Conservation (phyloP, 768 basidiomycete genomes). For the Lentinula sp. region DNA sequence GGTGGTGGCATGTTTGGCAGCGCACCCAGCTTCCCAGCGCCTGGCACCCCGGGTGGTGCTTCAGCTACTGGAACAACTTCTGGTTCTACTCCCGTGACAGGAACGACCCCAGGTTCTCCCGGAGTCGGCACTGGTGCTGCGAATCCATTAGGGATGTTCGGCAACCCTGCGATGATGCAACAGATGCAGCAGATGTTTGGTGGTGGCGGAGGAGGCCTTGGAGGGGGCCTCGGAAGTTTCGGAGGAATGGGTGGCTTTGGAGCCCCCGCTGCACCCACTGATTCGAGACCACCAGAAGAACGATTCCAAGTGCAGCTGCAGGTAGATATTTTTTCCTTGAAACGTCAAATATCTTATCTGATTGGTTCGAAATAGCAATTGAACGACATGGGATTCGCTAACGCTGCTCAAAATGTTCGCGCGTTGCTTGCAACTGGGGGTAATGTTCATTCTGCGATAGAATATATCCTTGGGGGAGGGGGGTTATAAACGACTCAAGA, state of each 20-base stretch:
- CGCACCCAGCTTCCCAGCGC: constrained; percentile 43
- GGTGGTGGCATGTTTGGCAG: constrained; percentile 18
- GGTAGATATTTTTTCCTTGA: constrained; percentile 31
- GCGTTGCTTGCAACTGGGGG: constrained; percentile 91
- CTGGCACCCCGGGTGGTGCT: constrained; percentile 48
- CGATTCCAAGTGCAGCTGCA: constrained; percentile 85
- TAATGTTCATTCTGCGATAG: constrained; percentile 87
- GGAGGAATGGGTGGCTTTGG: constrained; percentile 22
- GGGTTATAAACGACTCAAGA: constrained; percentile 40
- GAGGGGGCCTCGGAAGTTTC: constrained; percentile 11
- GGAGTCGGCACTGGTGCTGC: constrained; percentile 16
- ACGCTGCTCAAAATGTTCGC: constrained; percentile 84
- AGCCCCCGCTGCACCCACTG: constrained; percentile 44
- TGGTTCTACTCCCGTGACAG: not conserved
- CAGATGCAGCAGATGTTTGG: constrained; percentile 28
- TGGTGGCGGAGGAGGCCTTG: constrained; percentile 8
- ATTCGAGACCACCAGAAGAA: constrained; percentile 81
- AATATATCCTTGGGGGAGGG: constrained; percentile 83
- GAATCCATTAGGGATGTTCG: constrained; percentile 25
- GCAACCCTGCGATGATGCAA: constrained; percentile 38
- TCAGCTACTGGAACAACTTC: constrained; percentile 32
- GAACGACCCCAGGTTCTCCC: constrained; percentile 11
- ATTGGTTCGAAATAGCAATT: constrained; percentile 55
- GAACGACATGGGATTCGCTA: constrained; percentile 91
- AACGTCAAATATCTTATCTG: not conserved